Evolutionary conservation across 2,329 filamentous ascomycete genomes (phyloP).

Genomic region (Trichoderma sp.): DNA sequence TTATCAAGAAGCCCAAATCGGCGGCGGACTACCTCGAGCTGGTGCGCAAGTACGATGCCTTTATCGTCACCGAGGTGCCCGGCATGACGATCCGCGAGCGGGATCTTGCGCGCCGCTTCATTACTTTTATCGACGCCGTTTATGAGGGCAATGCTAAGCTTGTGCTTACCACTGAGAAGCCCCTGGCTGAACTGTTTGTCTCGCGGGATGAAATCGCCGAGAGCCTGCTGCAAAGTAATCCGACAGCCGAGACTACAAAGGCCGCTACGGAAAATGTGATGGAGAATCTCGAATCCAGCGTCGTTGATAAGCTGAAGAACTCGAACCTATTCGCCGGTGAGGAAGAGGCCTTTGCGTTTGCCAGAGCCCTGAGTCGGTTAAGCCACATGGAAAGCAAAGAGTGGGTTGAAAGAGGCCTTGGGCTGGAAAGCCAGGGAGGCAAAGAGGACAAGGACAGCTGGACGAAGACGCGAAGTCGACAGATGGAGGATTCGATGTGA

Average conservation of each 20-base stretch:
- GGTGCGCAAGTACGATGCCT: slow-evolving; percentile 84
- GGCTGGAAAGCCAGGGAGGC: slow-evolving; percentile 62
- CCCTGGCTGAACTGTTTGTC: slow-evolving; percentile 81
- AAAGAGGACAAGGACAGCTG: slow-evolving; percentile 64
- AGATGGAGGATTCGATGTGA: slow-evolving; percentile 67
- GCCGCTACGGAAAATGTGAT: slow-evolving; percentile 76
- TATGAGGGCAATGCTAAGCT: slow-evolving; percentile 94
- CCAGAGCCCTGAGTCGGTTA: slow-evolving; percentile 77
- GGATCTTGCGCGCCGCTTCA: slow-evolving; percentile 88
- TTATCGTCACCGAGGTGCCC: slow-evolving; percentile 87
- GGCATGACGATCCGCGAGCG: slow-evolving; percentile 85
- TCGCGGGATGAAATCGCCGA: slow-evolving; percentile 67
- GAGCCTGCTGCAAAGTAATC: slow-evolving; percentile 49
- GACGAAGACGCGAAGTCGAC: slow-evolving; percentile 63
- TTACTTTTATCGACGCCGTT: slow-evolving; percentile 95
- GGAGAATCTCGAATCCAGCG: slow-evolving; percentile 84
- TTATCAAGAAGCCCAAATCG: slow-evolving; percentile 84
- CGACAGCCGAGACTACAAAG: slow-evolving; percentile 46
- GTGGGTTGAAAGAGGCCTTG: slow-evolving; percentile 85
- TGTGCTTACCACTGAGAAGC: slow-evolving; percentile 85
- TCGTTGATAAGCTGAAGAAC: slow-evolving; percentile 78
- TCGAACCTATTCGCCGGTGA: slow-evolving; percentile 88
- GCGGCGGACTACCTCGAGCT: slow-evolving; percentile 95
- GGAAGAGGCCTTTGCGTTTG: slow-evolving; percentile 96
- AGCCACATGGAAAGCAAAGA: slow-evolving; percentile 91